Evolutionary conservation across 768 basidiomycete genomes (phyloP), one percentile per base, ranked within the genome.

Genomic region (Boletus reticuloceps): DNA sequence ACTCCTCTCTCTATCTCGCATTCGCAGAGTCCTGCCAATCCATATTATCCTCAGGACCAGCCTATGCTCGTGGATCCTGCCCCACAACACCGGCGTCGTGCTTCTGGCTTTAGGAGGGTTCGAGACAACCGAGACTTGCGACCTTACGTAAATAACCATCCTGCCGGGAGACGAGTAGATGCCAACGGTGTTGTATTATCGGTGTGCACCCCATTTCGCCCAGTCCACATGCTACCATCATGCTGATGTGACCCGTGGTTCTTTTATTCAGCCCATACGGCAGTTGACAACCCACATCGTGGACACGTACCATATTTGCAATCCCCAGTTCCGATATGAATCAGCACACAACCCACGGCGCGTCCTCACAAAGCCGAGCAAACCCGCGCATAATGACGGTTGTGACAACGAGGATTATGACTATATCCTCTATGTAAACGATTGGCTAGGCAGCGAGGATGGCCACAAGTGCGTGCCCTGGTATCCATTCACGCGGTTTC

Each of bases 391-490:
- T 70, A 99, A 99, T 71, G 95, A 98, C 56, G 96, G 96, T 2
- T 97, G 87, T 62, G 97, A 99, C 74, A 99, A 99, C 64, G 96
- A 98, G 64, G 97, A 99, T 71, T 96, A 94, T 65, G 97, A 99
- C 70, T 99, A 99, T 67, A 98, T 99, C 65, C 82, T 99, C 55
- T 99, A 98, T 72, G 97, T 99, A 68, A 99, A 99, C 67, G 97
- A 99, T 66, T 94, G 93, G 79, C 75, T 99, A 54, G 97, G 97
- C 4, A 87, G 83, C 25, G 97, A 98, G 64, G 91, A 95, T 57
- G 91, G 92, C 45, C 89, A 97, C 80, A 94, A 97, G 93, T 95
- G 67, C 69, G 89, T 81, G 17, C 25, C 37, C 11, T 12, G 16
- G 10, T 10, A 32, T 49, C 47, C 44, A 32, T 54, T 47, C 34